A percentile compares a stretch with the other conserved stretches of the same genome.
These are phyloP conservation scores for Tricharina praecox DNA, from an alignment of 495 filamentous ascomycete species.

Conservation along the genomic window DNA sequence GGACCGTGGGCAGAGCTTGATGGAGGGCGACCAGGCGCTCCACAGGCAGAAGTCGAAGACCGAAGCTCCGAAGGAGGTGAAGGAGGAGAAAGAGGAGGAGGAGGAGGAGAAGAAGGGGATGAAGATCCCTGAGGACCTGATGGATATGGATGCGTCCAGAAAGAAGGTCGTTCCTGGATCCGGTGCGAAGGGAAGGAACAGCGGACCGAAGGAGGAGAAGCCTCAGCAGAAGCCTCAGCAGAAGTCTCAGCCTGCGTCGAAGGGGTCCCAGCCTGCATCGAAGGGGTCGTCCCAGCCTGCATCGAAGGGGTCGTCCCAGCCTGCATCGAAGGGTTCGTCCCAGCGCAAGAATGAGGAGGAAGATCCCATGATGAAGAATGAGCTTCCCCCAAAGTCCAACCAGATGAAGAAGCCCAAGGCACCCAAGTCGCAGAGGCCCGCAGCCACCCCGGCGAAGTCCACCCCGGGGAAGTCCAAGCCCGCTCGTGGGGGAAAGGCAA, in stretches of 20 bases:
- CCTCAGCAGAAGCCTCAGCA: no score
- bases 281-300: no score
- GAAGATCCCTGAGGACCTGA: conserved; percentile 12
- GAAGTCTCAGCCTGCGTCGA: no score
- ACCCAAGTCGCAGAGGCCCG: conserved; percentile 2
- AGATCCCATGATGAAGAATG: conserved; percentile 5
- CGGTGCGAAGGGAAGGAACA: conserved; percentile 1
- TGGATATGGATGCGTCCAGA: no score
- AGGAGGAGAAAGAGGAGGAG: conserved; percentile 8
- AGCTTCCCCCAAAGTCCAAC: conserved; percentile 3
- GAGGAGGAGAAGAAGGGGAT: conserved; percentile 9
- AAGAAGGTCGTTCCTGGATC: conserved; percentile 7
- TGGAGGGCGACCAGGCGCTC: conserved; percentile 18
- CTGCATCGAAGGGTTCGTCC: no score
- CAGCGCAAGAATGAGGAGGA: conserved; percentile 6
- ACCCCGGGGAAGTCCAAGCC: conserved; percentile 1
- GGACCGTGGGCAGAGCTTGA: conserved; percentile 27
- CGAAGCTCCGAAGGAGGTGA: conserved; percentile 1
- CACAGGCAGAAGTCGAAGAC: conserved; percentile 10
- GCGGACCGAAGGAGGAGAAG: neutral
- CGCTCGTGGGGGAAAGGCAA: conserved; percentile 1
- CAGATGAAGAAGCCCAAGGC: conserved; percentile 11
- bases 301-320: no score
- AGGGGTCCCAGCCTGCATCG: no score
- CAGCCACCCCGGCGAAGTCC: neutral